Percentiles rank a stretch among this genome's conserved stretches.
Evolutionary conservation across 2,329 filamentous ascomycete genomes (phyloP).

Genomic region (Pseudophaeomoniella oleicola): DNA sequence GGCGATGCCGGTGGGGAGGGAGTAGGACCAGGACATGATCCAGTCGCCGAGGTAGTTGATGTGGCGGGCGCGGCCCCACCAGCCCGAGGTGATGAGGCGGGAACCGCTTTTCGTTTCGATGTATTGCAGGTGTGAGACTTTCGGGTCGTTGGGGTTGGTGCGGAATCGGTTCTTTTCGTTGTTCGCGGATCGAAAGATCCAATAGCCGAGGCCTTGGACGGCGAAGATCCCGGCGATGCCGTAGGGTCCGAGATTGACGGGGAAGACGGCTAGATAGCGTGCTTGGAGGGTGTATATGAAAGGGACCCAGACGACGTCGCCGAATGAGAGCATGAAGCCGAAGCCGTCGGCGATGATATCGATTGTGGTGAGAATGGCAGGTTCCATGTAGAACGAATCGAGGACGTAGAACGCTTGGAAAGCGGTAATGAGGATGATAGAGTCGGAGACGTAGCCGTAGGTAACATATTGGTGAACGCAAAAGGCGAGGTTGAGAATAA

Average conservation of each 20-base stretch:
- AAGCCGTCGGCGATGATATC: conserved; percentile 90
- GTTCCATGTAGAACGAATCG: conserved; percentile 76
- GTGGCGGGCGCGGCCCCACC: conserved; percentile 86
- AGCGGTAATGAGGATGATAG: conserved; percentile 62
- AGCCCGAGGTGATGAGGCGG: conserved; percentile 68
- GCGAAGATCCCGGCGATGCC: conserved; percentile 52
- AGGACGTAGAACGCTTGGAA: conserved; percentile 74
- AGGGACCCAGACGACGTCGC: conserved; percentile 84
- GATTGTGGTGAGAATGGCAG: conserved; percentile 81
- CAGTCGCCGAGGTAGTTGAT: conserved; percentile 96
- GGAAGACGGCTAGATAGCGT: conserved; percentile 71
- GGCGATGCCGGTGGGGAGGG: conserved; percentile 68
- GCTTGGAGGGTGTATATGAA: conserved; percentile 77
- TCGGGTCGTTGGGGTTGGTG: conserved; percentile 67
- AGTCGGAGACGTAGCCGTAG: conserved; percentile 72
- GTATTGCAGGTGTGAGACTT: conserved; percentile 65
- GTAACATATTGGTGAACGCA: conserved; percentile 77
- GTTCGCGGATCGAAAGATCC: conserved; percentile 87
- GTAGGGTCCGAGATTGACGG: conserved; percentile 56
- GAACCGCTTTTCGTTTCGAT: conserved; percentile 75
- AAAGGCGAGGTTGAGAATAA: conserved; percentile 71
- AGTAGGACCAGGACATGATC: conserved; percentile 86
- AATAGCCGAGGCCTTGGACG: conserved; percentile 61
- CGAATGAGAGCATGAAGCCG: conserved; percentile 87
- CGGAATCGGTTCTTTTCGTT: conserved; percentile 92